Conservation (phyloP, 176 grass and related monocot genomes). For the Oryza rufipogon region DNA sequence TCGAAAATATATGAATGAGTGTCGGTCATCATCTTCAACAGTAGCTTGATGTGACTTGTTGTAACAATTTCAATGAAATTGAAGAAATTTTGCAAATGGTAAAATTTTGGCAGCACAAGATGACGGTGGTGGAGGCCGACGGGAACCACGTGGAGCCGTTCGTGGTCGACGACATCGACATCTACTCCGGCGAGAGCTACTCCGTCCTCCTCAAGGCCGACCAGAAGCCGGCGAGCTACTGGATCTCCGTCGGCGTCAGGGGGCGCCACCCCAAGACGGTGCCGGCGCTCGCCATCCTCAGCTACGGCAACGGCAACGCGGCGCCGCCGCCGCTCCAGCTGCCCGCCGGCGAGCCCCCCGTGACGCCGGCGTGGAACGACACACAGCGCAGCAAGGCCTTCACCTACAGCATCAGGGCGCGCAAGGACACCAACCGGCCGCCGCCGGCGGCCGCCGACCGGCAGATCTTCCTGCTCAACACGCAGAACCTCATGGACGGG, state of each 20-base stretch:
- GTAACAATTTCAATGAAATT: neutral
- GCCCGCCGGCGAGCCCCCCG: neutral
- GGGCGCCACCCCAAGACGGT: conserved; percentile 47
- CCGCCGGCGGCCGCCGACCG: neutral
- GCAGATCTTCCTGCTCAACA: conserved; percentile 43
- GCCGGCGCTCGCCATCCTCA: conserved; percentile 22
- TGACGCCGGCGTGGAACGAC: conserved; percentile 19
- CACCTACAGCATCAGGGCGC: neutral
- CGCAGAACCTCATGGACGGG: neutral
- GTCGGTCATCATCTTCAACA: neutral
- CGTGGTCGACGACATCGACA: conserved; percentile 57
- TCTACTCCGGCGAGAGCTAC: conserved; percentile 79
- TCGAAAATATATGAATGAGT: too few relatives aligned
- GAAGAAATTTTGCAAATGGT: neutral
- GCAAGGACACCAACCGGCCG: neutral
- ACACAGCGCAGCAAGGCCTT: neutral
- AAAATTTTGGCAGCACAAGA: conserved; percentile 44
- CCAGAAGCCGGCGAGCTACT: conserved; percentile 48
- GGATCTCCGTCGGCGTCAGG: conserved; percentile 59
- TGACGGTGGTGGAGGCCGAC: conserved; percentile 66
- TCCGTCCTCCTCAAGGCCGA: conserved; percentile 60
- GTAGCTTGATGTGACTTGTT: neutral
- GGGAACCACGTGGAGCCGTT: conserved; percentile 69
- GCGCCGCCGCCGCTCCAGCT: neutral
- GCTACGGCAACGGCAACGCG: neutral